Evolutionary conservation across 345 rosid genomes (phyloP), one percentile per base, ranked within the genome.

Genomic region (Microcos paniculata): DNA sequence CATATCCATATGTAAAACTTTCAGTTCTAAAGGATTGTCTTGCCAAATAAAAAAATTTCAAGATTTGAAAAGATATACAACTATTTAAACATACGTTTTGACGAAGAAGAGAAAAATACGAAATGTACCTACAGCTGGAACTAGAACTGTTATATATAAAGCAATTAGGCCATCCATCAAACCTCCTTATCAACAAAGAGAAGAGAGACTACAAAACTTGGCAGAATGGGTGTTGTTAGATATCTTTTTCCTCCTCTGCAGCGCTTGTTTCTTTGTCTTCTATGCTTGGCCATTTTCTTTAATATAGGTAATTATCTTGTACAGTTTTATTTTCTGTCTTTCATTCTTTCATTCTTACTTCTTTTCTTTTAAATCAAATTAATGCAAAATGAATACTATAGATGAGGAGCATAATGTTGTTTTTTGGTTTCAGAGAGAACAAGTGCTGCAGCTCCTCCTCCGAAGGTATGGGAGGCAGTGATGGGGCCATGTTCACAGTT

Each of bases 401-500:
- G 8, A 51, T 51, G 55, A 19, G 4, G 6, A 51, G 11, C 4
- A 9, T 64, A 24, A 0, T 18, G 11, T 66, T 0, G 11, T 12
- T 21, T 43, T 23, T 0, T 42, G 33, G 31, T 40, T 40, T 21
- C 13, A 26, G 55, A 66, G 33, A 46, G 5, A 46, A 28, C 33
- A 12, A 46, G 21, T 23, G 71, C 12, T 12, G 35, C 19, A 66
- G 21, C n/a, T n/a, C n/a, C 9, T 14, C 4, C 0, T n/a, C 12
- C 24, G 4, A 66, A 42, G 53, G 53, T 3, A 66, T 66, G 71
- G 71, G 35, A 66, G 43, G 53, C 35, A 43, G 53, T 66, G 53
- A 46, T 40, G 53, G 53, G 71, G 55, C 52, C 53, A 66, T 66
- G 71, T 8, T 43, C 71, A 46, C 10, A 40, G 53, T 66, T 43